Base-by-base conservation (phyloP, 2,329 filamentous ascomycete genomes). In the Ophiostoma angusticollis region DNA sequence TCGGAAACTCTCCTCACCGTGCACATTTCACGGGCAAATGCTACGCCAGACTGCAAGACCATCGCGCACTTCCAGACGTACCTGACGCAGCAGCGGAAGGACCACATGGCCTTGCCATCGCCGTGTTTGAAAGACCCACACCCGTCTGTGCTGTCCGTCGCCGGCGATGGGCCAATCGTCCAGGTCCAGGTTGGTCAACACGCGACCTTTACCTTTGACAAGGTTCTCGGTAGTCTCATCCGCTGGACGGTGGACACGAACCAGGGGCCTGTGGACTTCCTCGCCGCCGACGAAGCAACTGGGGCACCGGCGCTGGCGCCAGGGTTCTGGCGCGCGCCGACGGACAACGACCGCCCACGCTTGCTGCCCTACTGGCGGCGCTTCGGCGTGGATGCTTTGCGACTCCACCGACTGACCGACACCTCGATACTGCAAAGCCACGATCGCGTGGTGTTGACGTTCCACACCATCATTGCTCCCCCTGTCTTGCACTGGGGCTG, bases 311-410 rank as follows among this genome's bases (percentile, higher is more conserved):
- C 60, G 17, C 53, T 66, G 13, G 49, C 54, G 8, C 63, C 70
- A 1, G 60, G 63, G 6, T 72, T 81, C 56, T 80, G 74, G 67
- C 72, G 77, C 5, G 71, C 77, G 0, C 66, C 68, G 12, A 81
- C 76, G 0, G 73, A 82, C 54, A 82, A 82, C 48, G 78, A 82
- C 49, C 58, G 61, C 0, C 64, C 69, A 0, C 50, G 56, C 13
- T 68, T 72, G 9, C 62, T 69, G 4, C 65, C 63, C 5, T 72
- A 78, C 47, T 81, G 77, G 76, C 58, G 64, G 31, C 59, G 64
- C 14, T 67, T 65, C 36, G 67, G 68, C 0, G 57, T 73, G 7
- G 56, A 72, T 40, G 50, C 49, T 2, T 52, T 72, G 21, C 63
- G 62, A 2, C 61, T 59, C 27, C 64, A 68, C 31, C 9, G 47